Evolutionary conservation across 768 basidiomycete species (phyloP).

Genomic region (Rhodotorula toruloides): DNA sequence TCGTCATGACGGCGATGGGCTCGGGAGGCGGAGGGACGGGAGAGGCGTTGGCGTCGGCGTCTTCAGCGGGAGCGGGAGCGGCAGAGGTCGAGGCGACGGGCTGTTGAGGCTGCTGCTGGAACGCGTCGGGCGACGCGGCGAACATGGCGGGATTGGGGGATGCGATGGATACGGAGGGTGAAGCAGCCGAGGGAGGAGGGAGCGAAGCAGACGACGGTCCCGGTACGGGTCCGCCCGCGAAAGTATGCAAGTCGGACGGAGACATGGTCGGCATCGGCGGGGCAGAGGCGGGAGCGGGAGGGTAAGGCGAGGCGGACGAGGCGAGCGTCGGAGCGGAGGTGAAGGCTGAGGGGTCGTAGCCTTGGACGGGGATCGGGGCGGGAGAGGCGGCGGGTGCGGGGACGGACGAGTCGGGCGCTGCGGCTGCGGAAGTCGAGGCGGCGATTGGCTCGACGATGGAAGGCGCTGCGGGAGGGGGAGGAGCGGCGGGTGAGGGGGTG

Average conservation of each 20-base stretch:
- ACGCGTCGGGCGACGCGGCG: slow-evolving; percentile 8
- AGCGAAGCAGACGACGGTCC: not conserved
- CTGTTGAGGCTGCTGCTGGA: slow-evolving; percentile 1
- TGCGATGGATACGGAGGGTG: not conserved
- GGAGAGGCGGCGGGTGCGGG: slow-evolving; percentile 1
- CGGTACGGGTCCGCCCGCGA: not conserved
- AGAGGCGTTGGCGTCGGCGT: not conserved
- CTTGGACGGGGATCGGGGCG: slow-evolving; percentile 11
- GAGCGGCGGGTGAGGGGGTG: not conserved
- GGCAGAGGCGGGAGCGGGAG: slow-evolving; percentile 3
- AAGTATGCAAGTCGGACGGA: slow-evolving; percentile 23
- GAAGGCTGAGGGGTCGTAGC: slow-evolving; percentile 17
- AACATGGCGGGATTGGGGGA: not conserved
- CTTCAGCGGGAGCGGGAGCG: not conserved
- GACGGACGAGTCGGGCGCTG: not conserved
- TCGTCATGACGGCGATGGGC: slow-evolving; percentile 50
- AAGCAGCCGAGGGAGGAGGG: not conserved
- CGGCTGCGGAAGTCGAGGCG: not conserved
- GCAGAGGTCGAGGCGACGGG: slow-evolving; percentile 8
- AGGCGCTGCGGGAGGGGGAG: not conserved
- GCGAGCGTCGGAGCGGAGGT: slow-evolving; percentile 9
- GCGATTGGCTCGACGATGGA: not conserved
- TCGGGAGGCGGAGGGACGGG: not conserved
- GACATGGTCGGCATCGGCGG: slow-evolving; percentile 27
- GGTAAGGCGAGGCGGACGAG: slow-evolving; percentile 1